Percentiles rank a stretch among this genome's conserved stretches.
These are phyloP conservation scores for Fusarium papillatum DNA, from an alignment of 2,329 filamentous ascomycete genomes.

Conservation along the genomic window DNA sequence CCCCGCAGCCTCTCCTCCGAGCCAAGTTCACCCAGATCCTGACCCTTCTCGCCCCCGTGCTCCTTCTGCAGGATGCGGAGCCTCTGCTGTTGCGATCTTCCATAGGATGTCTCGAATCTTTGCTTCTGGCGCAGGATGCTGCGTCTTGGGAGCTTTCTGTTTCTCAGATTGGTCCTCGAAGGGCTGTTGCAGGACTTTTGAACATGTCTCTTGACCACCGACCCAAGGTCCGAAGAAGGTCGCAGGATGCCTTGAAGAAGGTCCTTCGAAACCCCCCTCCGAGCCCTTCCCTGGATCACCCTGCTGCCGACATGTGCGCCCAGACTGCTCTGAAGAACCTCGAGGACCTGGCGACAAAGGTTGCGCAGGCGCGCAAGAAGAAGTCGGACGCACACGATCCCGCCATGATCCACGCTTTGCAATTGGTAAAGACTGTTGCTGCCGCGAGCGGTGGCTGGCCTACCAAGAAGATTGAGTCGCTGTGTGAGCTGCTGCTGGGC, in stretches of 20 bases:
- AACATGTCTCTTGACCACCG: conserved; percentile 87
- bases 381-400: conserved; percentile 82
- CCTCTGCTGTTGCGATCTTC: conserved; percentile 88
- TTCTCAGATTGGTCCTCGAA: conserved; percentile 85
- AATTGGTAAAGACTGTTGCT: conserved; percentile 92
- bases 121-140: conserved; percentile 90
- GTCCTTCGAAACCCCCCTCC: conserved; percentile 89
- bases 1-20: conserved; percentile 88
- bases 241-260: conserved; percentile 88
- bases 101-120: conserved; percentile 93
- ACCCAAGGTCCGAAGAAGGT: conserved; percentile 94
- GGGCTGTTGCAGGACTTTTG: conserved; percentile 89
- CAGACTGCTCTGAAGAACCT: conserved; percentile 89
- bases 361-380: conserved; percentile 72
- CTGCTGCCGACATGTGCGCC: conserved; percentile 95
- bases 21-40: conserved; percentile 97
- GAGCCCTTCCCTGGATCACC: conserved; percentile 93
- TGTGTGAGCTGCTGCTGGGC: conserved; percentile 90
- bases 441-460: conserved; percentile 94
- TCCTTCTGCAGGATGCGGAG: conserved; percentile 85
- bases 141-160: conserved; percentile 89
- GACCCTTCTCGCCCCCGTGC: conserved; percentile 84
- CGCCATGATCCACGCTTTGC: conserved; percentile 89
- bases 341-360: conserved; percentile 77
- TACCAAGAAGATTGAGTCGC: conserved; percentile 91